Conservation (phyloP, 2,329 filamentous ascomycete genomes). For the Fonsecaea pugnacius region DNA sequence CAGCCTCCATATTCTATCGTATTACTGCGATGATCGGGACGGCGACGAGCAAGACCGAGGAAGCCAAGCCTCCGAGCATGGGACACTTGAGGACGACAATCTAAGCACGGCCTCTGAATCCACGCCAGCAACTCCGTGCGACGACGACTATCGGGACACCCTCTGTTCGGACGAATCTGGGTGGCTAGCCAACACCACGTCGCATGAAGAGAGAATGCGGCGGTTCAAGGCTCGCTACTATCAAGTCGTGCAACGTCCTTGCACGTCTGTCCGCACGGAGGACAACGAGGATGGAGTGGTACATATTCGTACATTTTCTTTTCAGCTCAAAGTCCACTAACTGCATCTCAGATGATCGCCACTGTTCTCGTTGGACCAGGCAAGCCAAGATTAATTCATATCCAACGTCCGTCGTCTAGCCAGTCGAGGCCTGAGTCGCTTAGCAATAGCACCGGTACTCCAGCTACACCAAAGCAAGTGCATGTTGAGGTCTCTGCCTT, state of each 20-base stretch:
- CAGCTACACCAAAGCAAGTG: slow-evolving; percentile 26
- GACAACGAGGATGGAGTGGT: slow-evolving; percentile 28
- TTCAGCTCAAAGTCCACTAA: slow-evolving; percentile 1
- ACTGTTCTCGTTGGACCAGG: slow-evolving; percentile 33
- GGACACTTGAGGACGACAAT: slow-evolving; percentile 16
- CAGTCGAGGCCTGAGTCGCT: slow-evolving; percentile 3
- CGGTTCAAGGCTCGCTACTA: slow-evolving; percentile 31
- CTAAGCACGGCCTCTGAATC: slow-evolving; percentile 26
- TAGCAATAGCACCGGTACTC: slow-evolving; percentile 2
- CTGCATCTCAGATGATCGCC: slow-evolving; percentile 28
- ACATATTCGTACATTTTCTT: background rate
- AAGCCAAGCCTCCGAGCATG: background rate
- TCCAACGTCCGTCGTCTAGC: slow-evolving; percentile 33
- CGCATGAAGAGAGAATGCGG: slow-evolving; percentile 24
- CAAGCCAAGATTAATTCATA: slow-evolving; percentile 36
- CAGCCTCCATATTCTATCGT: slow-evolving; percentile 33
- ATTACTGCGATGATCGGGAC: slow-evolving; percentile 27
- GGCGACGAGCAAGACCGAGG: background rate
- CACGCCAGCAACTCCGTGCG: slow-evolving; percentile 24
- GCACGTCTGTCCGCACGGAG: background rate
- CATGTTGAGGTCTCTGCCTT: slow-evolving; percentile 32
- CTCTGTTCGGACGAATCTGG: slow-evolving; percentile 32
- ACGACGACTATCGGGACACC: slow-evolving; percentile 3
- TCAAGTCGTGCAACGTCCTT: slow-evolving; percentile 32
- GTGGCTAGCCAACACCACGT: slow-evolving; percentile 32